Evolutionary conservation across 1,139 yeast species (phyloP).

Genomic region (Oligophagozyma castellii): DNA sequence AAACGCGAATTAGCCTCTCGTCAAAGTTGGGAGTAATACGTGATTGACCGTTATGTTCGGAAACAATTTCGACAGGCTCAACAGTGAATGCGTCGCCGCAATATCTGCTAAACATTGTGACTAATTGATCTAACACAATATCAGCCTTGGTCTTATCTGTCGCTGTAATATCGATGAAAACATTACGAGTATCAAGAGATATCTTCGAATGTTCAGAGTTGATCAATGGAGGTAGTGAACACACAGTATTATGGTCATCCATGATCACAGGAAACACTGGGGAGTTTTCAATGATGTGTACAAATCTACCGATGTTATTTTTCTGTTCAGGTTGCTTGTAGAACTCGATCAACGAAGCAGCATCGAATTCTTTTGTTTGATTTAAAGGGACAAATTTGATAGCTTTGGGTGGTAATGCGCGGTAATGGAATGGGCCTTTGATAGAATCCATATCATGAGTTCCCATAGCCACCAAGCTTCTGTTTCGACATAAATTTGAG

Average conservation of each 20-base stretch:
- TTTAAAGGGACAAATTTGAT: conserved; percentile 75
- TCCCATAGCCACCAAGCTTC: conserved; percentile 96
- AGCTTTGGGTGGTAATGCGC: conserved; percentile 48
- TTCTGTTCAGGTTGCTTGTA: conserved; percentile 57
- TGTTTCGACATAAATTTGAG: conserved; percentile 87
- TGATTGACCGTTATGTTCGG: conserved; percentile 69
- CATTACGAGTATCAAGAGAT: conserved; percentile 68
- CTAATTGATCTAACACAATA: conserved; percentile 78
- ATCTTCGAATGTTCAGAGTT: conserved; percentile 88
- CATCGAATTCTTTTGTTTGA: conserved; percentile 66
- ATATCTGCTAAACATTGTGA: conserved; percentile 91
- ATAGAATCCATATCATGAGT: conserved; percentile 88
- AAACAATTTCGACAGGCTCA: conserved; percentile 78
- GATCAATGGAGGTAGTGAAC: conserved; percentile 94
- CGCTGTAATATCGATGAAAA: conserved; percentile 89
- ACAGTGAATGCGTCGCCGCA: conserved; percentile 63
- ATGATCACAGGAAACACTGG: conserved; percentile 86
- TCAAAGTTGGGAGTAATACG: conserved; percentile 63
- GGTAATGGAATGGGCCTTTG: conserved; percentile 77
- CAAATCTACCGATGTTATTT: conserved; percentile 76
- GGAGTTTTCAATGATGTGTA: conserved; percentile 77
- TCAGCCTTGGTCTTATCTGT: conserved; percentile 90
- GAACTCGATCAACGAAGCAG: conserved; percentile 71
- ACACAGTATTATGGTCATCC: conserved; percentile 64
- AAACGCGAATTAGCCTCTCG: conserved; percentile 61